Base-by-base conservation (phyloP, 495 filamentous ascomycete genomes). In the Penicillium cosmopolitanum region DNA sequence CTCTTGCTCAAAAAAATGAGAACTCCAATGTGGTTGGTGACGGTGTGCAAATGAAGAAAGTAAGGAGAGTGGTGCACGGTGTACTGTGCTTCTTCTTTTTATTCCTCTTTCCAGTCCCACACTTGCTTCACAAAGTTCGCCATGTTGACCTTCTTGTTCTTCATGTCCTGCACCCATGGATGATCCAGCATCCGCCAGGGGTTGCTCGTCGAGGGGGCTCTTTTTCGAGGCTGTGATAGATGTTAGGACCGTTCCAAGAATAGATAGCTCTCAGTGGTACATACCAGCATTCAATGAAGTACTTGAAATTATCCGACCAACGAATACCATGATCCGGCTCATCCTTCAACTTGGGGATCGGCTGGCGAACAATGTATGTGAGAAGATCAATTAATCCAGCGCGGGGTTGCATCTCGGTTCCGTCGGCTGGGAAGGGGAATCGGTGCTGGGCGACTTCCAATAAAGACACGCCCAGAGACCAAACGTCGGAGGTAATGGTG, bases 231-330 rank as follows among this genome's bases (percentile, higher is more conserved):
- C 94, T 97, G 34, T 11, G 21, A 36, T 44, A 16, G 28, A 31
- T 31, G 61, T 57, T 57, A 59, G 46, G 34, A 53, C 2, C 5
- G 52, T 40, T 23, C 53, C 33, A 15, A 44, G 46, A 43, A 23
- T 13, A 6, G 28, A 6, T 19, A 3, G 13, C 31, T 16, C 3
- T 35, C 12, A 16, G 42, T 51, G 34, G 56, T 33, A 90, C 92
- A 71, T 87, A 98, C 95, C 96, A 98, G 86, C 93, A 97, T 75
- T 96, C 93, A 72, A 98, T 97, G 64, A 98, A 98, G 72, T 96
- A 97, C 70, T 98, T 98, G 76, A 98, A 98, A 62, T 87, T 95
- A 65, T 93, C 89, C 63, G 89, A 95, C 95, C 95, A 98, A 69
- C 84, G 87, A 65, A 98, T 96, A 40, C 83, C 85, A 56, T 77